Percentiles rank a stretch among this genome's conserved stretches.
Conservation (phyloP, 371 early-diverging fungal species). For the Zychaea mexicana region DNA sequence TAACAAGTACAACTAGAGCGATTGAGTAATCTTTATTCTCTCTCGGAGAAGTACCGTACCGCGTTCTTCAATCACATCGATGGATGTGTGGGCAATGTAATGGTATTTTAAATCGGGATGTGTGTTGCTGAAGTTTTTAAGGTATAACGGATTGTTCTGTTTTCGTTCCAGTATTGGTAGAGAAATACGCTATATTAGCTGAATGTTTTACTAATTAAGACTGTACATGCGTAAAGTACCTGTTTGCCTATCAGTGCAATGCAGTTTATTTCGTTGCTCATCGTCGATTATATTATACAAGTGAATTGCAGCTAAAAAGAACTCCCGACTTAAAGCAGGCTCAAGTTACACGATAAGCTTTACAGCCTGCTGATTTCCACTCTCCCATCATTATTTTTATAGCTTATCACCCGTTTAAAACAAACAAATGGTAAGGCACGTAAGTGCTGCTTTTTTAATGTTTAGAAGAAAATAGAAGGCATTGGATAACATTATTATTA, state of each 20-base stretch:
- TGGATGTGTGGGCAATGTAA: slow-evolving; percentile 86
- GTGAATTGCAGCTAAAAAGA: background rate
- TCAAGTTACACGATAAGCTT: too few relatives aligned
- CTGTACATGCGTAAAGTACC: slow-evolving; percentile 10
- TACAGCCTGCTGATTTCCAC: too few relatives aligned
- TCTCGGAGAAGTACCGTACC: slow-evolving; percentile 48
- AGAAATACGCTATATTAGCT: background rate
- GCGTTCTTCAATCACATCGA: slow-evolving; percentile 88
- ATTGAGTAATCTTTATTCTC: too few relatives aligned
- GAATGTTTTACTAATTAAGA: background rate
- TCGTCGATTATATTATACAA: slow-evolving; percentile 17
- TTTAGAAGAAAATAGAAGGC: too few relatives aligned
- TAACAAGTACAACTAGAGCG: too few relatives aligned
- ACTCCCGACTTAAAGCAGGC: too few relatives aligned
- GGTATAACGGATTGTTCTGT: slow-evolving; percentile 85
- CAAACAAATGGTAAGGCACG: too few relatives aligned
- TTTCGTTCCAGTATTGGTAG: background rate
- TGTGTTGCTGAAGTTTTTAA: slow-evolving; percentile 72
- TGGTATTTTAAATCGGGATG: slow-evolving; percentile 87
- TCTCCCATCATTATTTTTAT: too few relatives aligned
- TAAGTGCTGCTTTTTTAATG: too few relatives aligned
- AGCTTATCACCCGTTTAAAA: too few relatives aligned
- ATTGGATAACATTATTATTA: too few relatives aligned
- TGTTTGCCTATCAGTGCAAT: slow-evolving; percentile 75
- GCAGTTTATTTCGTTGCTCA: slow-evolving; percentile 71